Conservation (phyloP, 345 rosid genomes). For the Sisymbrium irio region DNA sequence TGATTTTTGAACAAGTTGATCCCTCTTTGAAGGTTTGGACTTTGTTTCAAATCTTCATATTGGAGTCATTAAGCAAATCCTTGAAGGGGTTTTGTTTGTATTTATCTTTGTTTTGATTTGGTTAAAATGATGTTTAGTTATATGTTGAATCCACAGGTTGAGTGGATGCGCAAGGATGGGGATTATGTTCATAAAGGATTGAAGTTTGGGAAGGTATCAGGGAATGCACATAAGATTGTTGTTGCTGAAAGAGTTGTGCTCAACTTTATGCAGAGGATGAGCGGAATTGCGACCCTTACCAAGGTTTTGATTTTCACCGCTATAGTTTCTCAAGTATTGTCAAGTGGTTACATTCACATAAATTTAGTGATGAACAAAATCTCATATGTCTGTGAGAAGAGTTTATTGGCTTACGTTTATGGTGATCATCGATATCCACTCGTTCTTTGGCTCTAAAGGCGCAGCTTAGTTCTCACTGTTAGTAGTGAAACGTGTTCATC, state of each 20-base stretch:
- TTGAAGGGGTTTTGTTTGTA: background rate
- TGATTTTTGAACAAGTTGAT: constrained; percentile 87
- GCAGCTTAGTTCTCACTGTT: background rate
- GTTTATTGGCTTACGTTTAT: background rate
- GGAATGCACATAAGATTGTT: constrained; percentile 79
- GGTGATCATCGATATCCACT: no score
- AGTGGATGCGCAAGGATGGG: constrained; percentile 84
- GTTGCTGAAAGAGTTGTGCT: constrained; percentile 90
- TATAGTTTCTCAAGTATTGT: background rate
- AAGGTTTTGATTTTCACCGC: constrained; percentile 45
- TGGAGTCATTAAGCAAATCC: background rate
- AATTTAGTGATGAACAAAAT: background rate
- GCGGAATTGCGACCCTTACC: constrained; percentile 95
- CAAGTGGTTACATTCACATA: constrained; percentile 10
- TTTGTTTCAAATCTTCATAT: background rate
- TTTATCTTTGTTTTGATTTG: background rate
- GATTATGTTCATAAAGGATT: constrained; percentile 77
- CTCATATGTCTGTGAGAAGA: background rate
- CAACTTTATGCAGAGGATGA: constrained; percentile 98
- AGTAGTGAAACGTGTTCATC: background rate
- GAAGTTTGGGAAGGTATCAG: constrained; percentile 91
- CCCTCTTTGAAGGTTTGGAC: constrained; percentile 66
- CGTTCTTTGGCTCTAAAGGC: background rate
- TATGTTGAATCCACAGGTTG: constrained; percentile 49
- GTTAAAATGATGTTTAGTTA: background rate